Percentiles rank a stretch among this genome's conserved stretches.
Conservation (phyloP, 371 early-diverging fungal genomes). For the Mucor racemosus region DNA sequence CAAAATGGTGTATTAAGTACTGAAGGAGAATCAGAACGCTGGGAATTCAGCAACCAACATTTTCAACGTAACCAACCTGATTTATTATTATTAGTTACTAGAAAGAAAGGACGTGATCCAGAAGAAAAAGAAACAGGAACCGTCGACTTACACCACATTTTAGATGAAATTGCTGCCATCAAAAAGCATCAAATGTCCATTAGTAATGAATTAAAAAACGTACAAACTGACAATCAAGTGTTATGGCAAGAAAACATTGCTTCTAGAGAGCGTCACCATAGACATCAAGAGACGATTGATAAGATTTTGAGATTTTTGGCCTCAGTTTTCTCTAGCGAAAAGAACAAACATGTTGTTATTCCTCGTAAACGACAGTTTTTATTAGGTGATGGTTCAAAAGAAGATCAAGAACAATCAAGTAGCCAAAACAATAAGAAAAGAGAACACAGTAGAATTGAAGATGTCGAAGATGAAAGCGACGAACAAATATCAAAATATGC, state of each 20-base stretch:
- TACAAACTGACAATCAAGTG: constrained; percentile 86
- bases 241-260: constrained; percentile 88
- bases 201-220: constrained; percentile 80
- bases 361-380: constrained; percentile 60
- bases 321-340: constrained; percentile 73
- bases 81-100: constrained; percentile 56
- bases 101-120: constrained; percentile 59
- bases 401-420: not conserved
- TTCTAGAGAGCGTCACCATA: constrained; percentile 76
- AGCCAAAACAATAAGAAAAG: constrained; percentile 19
- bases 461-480: constrained; percentile 32
- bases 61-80: constrained; percentile 64
- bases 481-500: constrained; percentile 24
- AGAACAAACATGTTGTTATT: constrained; percentile 56
- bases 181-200: constrained; percentile 90
- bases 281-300: constrained; percentile 92
- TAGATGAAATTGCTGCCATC: constrained; percentile 86
- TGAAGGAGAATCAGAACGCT: constrained; percentile 63
- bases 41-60: constrained; percentile 67
- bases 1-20: constrained; percentile 76
- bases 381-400: constrained; percentile 42
- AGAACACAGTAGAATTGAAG: constrained; percentile 33
- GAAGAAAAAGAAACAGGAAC: constrained; percentile 58
- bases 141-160: constrained; percentile 63
- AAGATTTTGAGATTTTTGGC: constrained; percentile 85